These are phyloP conservation scores for Leptographium flavum DNA, from an alignment of 2,329 filamentous ascomycete genomes.

Conservation along the genomic window DNA sequence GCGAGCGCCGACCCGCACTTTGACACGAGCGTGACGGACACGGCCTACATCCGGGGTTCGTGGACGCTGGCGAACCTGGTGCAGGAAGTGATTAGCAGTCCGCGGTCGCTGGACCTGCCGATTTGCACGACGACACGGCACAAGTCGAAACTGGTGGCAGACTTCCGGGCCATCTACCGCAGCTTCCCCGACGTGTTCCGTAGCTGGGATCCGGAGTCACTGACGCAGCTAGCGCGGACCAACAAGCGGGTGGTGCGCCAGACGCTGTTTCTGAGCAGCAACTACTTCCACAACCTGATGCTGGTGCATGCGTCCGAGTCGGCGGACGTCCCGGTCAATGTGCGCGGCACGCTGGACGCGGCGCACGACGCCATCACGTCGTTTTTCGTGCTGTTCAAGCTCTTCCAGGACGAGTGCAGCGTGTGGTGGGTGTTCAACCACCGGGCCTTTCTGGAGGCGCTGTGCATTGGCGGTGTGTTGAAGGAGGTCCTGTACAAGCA, in stretches of 20 bases:
- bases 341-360: slow-evolving; percentile 57
- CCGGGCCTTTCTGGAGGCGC: slow-evolving; percentile 61
- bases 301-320: slow-evolving; percentile 60
- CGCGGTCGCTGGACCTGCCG: slow-evolving; percentile 58
- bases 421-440: slow-evolving; percentile 84
- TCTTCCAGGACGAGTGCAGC: slow-evolving; percentile 56
- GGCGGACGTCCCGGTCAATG: slow-evolving; percentile 47
- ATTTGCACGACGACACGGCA: slow-evolving; percentile 54
- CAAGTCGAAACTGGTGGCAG: slow-evolving; percentile 53
- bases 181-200: slow-evolving; percentile 59
- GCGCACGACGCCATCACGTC: slow-evolving; percentile 60
- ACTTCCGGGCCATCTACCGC: slow-evolving; percentile 59
- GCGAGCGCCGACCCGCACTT: slow-evolving; percentile 29
- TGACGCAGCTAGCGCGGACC: slow-evolving; percentile 39
- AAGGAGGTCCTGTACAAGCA: slow-evolving; percentile 32
- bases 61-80: slow-evolving; percentile 70
- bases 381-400: slow-evolving; percentile 58
- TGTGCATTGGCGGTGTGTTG: slow-evolving; percentile 50
- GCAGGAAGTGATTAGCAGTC: slow-evolving; percentile 62
- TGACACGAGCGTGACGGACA: slow-evolving; percentile 48
- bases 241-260: slow-evolving; percentile 58
- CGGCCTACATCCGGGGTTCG: slow-evolving; percentile 58
- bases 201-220: slow-evolving; percentile 47
- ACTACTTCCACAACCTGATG: slow-evolving; percentile 75
- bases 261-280: slow-evolving; percentile 65